Base-by-base conservation (phyloP, 208 protist genomes). In the Novymonas esmeraldas region DNA sequence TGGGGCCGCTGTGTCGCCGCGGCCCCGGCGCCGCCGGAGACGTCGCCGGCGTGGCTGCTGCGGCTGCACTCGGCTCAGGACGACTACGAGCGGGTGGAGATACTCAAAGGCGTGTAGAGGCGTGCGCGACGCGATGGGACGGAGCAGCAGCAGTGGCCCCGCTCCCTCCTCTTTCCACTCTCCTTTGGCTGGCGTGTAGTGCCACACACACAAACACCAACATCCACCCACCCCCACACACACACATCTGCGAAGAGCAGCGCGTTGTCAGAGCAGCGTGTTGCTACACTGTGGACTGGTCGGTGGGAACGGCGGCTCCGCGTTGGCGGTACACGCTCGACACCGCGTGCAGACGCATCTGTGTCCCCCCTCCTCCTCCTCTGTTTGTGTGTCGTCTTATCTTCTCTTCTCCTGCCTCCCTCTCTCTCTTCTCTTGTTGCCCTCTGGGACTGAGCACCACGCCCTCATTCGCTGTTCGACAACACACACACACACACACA, bases 71-170 rank as follows among this genome's bases (percentile, higher is more conserved):
- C 54, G 0, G 76, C 78, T 13, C 64, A 63, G 22, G 81, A 90
- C 42, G 84, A 90, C 54, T 85, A 79, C 56, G 84, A 90, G 38
- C 64, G 82, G 33, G 61, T 76, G 26, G 70, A 65, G 29, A 58
- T 87, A 14, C 67, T 90, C 16, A 84, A 80, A 50, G 48, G 38
- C 14, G 3, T 76, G 7, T 70, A 45, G 60, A 20, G 52, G 22
- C 31, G 1, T n/a, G 28, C 24, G 24, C 11, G 34, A 34, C 9
- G 49, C 28, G 49, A 18, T 13, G 18, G 49, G 26, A 13, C 5
- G 34, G 54, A 33, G 56, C 11, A 41, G 26, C 36, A 41, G 36
- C 11, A 11, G 7, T 5, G 36, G n/a, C n/a, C n/a, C n/a, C n/a
- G n/a, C n/a, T n/a, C n/a, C n/a, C 5, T 59, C 36, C 10, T 59